phyloP scores from a whole-genome alignment of 2,329 filamentous ascomycete genomes.

The Exophiala xenobiotica region DNA sequence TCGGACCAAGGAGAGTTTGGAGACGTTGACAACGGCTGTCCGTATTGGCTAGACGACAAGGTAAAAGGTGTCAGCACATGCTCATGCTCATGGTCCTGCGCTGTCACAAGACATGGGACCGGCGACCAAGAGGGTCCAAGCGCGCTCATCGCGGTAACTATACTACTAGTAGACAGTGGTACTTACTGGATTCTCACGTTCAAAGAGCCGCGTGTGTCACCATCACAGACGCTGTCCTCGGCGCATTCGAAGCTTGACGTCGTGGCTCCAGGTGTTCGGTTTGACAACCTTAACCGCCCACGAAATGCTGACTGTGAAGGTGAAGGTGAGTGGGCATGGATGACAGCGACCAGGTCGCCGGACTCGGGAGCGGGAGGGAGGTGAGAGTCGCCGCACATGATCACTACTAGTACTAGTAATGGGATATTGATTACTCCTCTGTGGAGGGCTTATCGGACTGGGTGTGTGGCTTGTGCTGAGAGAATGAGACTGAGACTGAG shows the following conservation, averaged over 20 bases:
- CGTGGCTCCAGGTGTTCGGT: conserved; percentile 15
- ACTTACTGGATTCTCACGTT: conserved; percentile 25
- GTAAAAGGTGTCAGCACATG: too few species aligned
- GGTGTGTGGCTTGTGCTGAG: neutral
- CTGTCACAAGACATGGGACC: too few species aligned
- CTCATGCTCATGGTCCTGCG: too few species aligned
- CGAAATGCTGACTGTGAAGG: conserved; percentile 21
- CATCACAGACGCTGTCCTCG: neutral
- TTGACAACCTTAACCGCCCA: conserved; percentile 22
- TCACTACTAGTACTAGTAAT: too few species aligned
- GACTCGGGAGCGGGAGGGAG: conserved; percentile 28
- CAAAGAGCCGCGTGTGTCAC: neutral
- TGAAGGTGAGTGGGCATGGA: conserved; percentile 25
- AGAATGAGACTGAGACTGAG: too few species aligned
- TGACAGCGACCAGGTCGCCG: conserved; percentile 28
- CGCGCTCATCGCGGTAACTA: too few species aligned
- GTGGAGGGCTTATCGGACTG: too few species aligned
- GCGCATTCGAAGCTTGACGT: conserved; percentile 18
- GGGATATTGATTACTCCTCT: too few species aligned
- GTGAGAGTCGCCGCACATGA: conserved; percentile 26
- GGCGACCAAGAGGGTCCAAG: too few species aligned
- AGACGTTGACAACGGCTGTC: conserved; percentile 18
- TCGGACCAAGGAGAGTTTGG: too few species aligned
- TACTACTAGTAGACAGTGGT: too few species aligned
- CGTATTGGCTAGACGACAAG: conserved; percentile 25